Evolutionary conservation across 768 basidiomycete genomes (phyloP).

Genomic region (Russula virescens): DNA sequence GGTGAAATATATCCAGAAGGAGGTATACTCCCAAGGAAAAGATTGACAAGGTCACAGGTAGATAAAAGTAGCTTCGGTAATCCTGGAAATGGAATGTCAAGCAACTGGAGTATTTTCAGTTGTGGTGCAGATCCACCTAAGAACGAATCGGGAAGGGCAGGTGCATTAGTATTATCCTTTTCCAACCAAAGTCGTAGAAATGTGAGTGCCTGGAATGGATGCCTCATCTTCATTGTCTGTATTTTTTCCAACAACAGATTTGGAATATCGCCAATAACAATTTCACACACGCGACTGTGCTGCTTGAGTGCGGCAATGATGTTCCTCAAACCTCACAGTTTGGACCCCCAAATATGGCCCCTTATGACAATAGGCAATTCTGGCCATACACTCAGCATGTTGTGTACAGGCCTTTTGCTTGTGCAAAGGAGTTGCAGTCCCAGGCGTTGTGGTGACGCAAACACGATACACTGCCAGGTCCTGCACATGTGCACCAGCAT

Average conservation of each 20-base stretch:
- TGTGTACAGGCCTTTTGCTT: neutral
- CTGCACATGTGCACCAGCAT: neutral
- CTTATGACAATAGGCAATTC: neutral
- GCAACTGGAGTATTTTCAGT: neutral
- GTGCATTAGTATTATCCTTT: no score
- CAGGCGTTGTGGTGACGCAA: neutral
- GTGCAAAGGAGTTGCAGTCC: neutral
- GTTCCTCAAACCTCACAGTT: neutral
- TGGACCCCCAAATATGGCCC: no score
- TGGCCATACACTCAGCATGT: neutral
- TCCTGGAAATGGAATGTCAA: neutral
- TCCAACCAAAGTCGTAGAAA: slow-evolving; percentile 3
- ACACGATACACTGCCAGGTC: neutral
- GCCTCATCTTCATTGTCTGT: neutral
- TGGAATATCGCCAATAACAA: neutral
- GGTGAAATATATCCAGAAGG: no score
- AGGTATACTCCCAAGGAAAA: neutral
- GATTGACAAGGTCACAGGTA: neutral
- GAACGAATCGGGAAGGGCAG: neutral
- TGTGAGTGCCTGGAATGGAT: no score
- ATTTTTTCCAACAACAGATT: no score
- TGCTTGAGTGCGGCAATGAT: neutral
- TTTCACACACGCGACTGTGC: neutral
- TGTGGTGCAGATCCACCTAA: neutral
- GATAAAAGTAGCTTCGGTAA: neutral